Conservation (phyloP, 164 flowering plant species). For the Vitis labrusca region DNA sequence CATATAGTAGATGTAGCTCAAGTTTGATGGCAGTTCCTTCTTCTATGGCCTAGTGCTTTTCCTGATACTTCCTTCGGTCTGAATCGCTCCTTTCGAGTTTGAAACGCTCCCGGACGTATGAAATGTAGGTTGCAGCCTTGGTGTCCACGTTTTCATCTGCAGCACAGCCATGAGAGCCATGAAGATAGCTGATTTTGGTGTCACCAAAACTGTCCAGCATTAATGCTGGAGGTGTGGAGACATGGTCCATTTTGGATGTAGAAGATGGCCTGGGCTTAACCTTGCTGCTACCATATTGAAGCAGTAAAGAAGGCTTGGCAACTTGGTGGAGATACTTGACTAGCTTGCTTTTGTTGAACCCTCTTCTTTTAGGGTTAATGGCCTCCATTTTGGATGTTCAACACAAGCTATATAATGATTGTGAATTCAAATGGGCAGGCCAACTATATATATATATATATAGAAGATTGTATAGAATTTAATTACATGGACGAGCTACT, state of each 20-base stretch:
- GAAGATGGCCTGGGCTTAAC: constrained; percentile 6
- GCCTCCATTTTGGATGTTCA: constrained; percentile 4
- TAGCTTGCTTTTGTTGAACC: constrained; percentile 25
- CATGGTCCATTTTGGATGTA: not conserved
- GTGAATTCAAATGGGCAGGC: no score
- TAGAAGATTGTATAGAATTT: no score
- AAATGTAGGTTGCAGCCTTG: constrained; percentile 32
- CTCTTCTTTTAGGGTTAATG: constrained; percentile 1
- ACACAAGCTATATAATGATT: no score
- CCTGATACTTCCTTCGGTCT: not conserved
- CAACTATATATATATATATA: no score
- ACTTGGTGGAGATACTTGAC: constrained; percentile 11
- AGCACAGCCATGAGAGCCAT: constrained; percentile 1
- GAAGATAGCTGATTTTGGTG: not conserved
- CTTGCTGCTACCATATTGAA: not conserved
- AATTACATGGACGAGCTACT: no score
- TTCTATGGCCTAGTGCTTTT: not conserved
- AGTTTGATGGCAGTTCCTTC: no score
- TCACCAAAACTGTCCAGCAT: not conserved
- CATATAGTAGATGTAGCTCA: no score
- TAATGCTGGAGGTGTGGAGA: not conserved
- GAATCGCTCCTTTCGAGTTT: constrained; percentile 18
- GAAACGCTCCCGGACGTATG: constrained; percentile 23
- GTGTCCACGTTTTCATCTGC: constrained; percentile 32
- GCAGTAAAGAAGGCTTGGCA: constrained; percentile 4